Evolutionary conservation across 306 rosid species (phyloP).

Genomic region (Citrullus colocynthis): DNA sequence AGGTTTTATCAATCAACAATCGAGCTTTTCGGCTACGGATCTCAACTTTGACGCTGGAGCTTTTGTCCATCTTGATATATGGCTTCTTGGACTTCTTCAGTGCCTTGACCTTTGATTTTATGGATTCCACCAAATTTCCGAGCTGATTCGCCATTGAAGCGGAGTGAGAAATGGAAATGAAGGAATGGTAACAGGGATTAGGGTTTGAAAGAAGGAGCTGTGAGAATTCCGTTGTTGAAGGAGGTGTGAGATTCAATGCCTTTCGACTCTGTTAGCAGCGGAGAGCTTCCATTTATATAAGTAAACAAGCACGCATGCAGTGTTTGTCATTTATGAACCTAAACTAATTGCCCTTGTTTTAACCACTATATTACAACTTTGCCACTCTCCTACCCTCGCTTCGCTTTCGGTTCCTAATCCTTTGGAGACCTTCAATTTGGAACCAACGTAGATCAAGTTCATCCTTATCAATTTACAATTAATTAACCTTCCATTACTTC

Average conservation of each 20-base stretch:
- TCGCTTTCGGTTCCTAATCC: background rate
- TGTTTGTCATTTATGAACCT: background rate
- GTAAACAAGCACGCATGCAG: background rate
- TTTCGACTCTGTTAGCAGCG: background rate
- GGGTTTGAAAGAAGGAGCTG: background rate
- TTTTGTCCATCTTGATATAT: slow-evolving; percentile 79
- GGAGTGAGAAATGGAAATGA: background rate
- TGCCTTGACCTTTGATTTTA: slow-evolving; percentile 62
- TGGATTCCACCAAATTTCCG: slow-evolving; percentile 58
- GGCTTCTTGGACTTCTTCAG: slow-evolving; percentile 51
- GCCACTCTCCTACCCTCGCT: background rate
- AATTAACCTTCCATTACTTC: background rate
- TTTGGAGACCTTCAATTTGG: background rate
- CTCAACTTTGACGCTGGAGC: slow-evolving; percentile 84
- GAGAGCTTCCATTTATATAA: background rate
- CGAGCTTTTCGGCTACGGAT: slow-evolving; percentile 90
- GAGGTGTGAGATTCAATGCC: background rate
- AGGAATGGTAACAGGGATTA: background rate
- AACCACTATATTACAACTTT: background rate
- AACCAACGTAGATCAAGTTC: background rate
- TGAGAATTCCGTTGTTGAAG: background rate
- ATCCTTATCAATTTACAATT: background rate
- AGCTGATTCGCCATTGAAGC: slow-evolving; percentile 42
- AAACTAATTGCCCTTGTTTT: background rate
- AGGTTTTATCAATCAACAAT: slow-evolving; percentile 64